A percentile compares a stretch with the other conserved stretches of the same genome.
Evolutionary conservation across 2,329 filamentous ascomycete species (phyloP).

Genomic region (Amphichorda felina): DNA sequence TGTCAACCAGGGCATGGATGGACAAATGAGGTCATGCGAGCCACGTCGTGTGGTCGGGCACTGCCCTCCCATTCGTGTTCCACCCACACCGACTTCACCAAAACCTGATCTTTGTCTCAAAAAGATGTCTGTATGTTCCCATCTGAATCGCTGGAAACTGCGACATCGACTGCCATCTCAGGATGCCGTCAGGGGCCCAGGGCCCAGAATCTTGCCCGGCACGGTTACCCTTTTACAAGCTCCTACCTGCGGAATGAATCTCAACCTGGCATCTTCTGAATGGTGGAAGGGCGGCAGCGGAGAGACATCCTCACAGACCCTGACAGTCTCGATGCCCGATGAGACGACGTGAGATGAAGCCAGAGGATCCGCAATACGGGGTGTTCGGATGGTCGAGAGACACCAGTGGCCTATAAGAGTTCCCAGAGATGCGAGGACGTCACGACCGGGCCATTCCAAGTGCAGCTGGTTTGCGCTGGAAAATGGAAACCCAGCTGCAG

Average conservation of each 20-base stretch:
- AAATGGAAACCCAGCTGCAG: no score
- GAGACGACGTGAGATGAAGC: conserved; percentile 23
- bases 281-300: neutral
- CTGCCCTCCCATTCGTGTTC: neutral
- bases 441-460: no score
- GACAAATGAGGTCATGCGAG: conserved; percentile 3
- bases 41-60: neutral
- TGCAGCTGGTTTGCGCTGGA: no score
- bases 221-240: conserved; percentile 19
- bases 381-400: conserved; percentile 55
- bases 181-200: no score
- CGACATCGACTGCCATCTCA: no score
- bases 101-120: no score
- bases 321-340: conserved; percentile 14
- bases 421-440: conserved; percentile 55
- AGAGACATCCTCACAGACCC: neutral
- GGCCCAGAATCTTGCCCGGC: conserved; percentile 20
- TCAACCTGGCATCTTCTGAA: conserved; percentile 8
- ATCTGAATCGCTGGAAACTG: no score
- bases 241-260: conserved; percentile 24
- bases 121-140: no score
- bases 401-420: conserved; percentile 48
- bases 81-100: neutral
- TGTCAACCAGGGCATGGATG: neutral
- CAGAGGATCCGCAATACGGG: conserved; percentile 42